Evolutionary conservation across 768 basidiomycete genomes (phyloP), one percentile per base, ranked within the genome.

Genomic region (Lactarius indigo): DNA sequence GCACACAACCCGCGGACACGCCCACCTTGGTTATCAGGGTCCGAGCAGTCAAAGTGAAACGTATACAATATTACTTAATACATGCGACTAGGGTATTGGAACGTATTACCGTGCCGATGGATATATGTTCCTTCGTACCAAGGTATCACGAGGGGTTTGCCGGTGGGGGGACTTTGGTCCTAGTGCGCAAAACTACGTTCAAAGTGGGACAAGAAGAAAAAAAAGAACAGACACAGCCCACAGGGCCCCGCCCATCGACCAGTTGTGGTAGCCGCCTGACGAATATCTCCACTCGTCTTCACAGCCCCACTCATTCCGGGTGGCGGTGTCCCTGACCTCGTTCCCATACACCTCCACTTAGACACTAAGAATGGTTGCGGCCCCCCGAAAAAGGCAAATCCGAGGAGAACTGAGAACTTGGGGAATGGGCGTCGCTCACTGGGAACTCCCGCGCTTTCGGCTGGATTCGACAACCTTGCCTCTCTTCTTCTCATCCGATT

Each of bases 131-230:
- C 50, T 52, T 52, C 50, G 23, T 52, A 52, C 50, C 50, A 57
- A 64, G 66, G 66, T 68, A 68, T 68, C 66, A 68, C 62, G 58
- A 57, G 62, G 41, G 50, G 23, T 52, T 52, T 17, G 50, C 12
- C 13, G 50, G 58, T 39, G 59, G 57, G 55, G 57, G 61, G 52
- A 63, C 62, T 59, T 66, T 57, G 57, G 65, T 35, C 47, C 33
- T 68, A 68, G 66, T 68, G 66, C 66, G 66, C 66, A 64, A 64
- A 68, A 68, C 57, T 59, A 66, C 35, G 62, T 62, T 66, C 65
- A 63, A 63, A 63, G 52, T 41, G 37, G 62, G 62, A 41, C 50
- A 63, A 58, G 35, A 56, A 15, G 23, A 26, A 52, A 26, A 26
- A 52, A 6, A 18, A 41, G 17, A 41, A 41, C 15, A 56, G 52